phyloP scores from a whole-genome alignment of 306 rosid species.

The Glycyrrhiza uralensis region DNA sequence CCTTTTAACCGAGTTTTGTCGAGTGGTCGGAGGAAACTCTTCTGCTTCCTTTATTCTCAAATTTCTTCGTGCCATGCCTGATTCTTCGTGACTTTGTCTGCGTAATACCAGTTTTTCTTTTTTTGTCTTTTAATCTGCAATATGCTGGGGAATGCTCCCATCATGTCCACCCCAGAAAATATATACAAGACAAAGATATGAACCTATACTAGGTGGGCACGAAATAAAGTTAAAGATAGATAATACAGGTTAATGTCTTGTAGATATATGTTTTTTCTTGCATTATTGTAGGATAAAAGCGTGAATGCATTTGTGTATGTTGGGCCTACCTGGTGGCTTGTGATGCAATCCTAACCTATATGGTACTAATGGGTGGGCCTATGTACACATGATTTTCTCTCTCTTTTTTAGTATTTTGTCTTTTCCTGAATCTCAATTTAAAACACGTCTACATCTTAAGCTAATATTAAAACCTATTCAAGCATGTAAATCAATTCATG shows the following conservation, averaged over 20 bases:
- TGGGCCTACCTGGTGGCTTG: constrained; percentile 30
- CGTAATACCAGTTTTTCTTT: constrained; percentile 6
- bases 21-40: constrained; percentile 60
- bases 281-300: constrained; percentile 29
- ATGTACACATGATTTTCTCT: not conserved
- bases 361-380: constrained; percentile 20
- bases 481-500: constrained; percentile 22
- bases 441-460: constrained; percentile 9
- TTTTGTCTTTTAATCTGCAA: constrained; percentile 31
- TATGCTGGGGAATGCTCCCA: constrained; percentile 15
- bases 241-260: constrained; percentile 5
- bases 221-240: constrained; percentile 21
- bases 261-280: not conserved
- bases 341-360: constrained; percentile 31
- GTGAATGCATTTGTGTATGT: constrained; percentile 9
- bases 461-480: not conserved
- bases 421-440: not conserved
- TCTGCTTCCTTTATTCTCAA: constrained; percentile 32
- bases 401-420: not conserved
- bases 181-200: constrained; percentile 38
- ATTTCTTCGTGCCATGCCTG: constrained; percentile 54
- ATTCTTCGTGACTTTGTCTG: constrained; percentile 61
- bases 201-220: constrained; percentile 29
- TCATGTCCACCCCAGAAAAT: constrained; percentile 25
- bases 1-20: constrained; percentile 64